These are phyloP conservation scores for Silybum marianum DNA, from an alignment of 129 eudicot genomes.

Conservation along the genomic window DNA sequence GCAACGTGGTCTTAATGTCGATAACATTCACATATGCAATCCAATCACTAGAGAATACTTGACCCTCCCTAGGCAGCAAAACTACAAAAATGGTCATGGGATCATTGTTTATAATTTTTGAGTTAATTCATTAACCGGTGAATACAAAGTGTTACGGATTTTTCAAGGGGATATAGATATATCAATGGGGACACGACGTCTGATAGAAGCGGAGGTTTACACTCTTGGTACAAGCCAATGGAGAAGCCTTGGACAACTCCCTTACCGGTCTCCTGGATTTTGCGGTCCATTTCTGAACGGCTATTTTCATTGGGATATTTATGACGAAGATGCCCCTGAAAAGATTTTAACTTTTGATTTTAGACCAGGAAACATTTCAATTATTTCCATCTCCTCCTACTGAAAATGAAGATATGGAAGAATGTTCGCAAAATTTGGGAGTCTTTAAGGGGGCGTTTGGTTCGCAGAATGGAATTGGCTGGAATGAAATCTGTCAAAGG, in stretches of 20 bases:
- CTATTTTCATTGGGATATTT: conserved; percentile 26
- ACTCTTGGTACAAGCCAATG: conserved; percentile 49
- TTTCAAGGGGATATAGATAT: conserved; percentile 3
- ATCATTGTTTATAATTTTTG: conserved; percentile 27
- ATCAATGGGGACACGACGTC: neutral
- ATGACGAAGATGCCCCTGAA: neutral
- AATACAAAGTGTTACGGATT: conserved; percentile 39
- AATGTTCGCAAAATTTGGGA: conserved; percentile 17
- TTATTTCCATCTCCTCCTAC: conserved; percentile 26
- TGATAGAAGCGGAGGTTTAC: conserved; percentile 40
- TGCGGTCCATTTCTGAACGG: conserved; percentile 20
- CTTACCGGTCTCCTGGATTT: neutral
- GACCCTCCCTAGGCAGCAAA: conserved; percentile 12
- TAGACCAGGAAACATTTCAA: conserved; percentile 34
- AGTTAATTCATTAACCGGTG: neutral
- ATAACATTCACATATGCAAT: too few relatives aligned
- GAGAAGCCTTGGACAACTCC: conserved; percentile 33
- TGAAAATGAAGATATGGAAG: neutral
- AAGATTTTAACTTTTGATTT: conserved; percentile 33
- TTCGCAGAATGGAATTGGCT: too few relatives aligned
- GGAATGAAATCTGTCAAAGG: too few relatives aligned
- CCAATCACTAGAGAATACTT: conserved; percentile 29
- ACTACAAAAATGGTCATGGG: too few relatives aligned
- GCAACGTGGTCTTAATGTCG: too few relatives aligned
- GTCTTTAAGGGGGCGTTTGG: conserved; percentile 39